Evolutionary conservation across 768 basidiomycete genomes (phyloP), one percentile per base, ranked within the genome.

Genomic region (Hygrocybe coccinea): DNA sequence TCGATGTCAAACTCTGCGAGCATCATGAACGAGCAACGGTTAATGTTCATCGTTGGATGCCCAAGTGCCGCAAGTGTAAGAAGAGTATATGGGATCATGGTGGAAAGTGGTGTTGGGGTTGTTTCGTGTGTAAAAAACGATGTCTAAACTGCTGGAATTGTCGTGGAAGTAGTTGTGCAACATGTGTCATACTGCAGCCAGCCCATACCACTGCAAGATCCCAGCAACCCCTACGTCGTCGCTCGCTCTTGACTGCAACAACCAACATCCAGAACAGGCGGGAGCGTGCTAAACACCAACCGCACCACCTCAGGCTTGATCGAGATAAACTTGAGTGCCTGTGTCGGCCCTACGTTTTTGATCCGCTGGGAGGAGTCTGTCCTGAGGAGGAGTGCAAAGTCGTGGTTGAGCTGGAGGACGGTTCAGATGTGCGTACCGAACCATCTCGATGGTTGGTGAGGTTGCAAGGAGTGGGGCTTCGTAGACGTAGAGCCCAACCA

Each of bases 1-100:
- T 92, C 86, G 60, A 99, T 97, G 76, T 99, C 91, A 74, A 99
- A 99, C 70, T 98, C 97, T n/a, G 97, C 97, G 52, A 98, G 82
- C 47, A 99, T 79, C 57, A 97, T 88, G 73, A 95, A 97, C 17
- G 93, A 91, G 62, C 89, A 90, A 69, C 91, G 89, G 56, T 88
- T 82, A n/a, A n/a, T n/a, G 38, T 19, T 19, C 21, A 46, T 46
- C 2, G 11, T 46, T n/a, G 94, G 56, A 78, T 90, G 65, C 93
- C 94, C 0, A 97, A 92, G 66, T 98, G 90, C 67, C 87, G 84
- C 63, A 84, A 79, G 37, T 99, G 95, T 70, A 87, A 86, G 69
- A 82, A 80, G 68, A 85, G 87, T 21, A 90, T 99, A 54, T 77
- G 88, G 48, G 91, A 93, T 58, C 74, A 94, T 46, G 92, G 91